Percentiles rank a stretch among this genome's conserved stretches.
Conservation (phyloP, 2,329 filamentous ascomycete species). For the Epichloe amarillans region DNA sequence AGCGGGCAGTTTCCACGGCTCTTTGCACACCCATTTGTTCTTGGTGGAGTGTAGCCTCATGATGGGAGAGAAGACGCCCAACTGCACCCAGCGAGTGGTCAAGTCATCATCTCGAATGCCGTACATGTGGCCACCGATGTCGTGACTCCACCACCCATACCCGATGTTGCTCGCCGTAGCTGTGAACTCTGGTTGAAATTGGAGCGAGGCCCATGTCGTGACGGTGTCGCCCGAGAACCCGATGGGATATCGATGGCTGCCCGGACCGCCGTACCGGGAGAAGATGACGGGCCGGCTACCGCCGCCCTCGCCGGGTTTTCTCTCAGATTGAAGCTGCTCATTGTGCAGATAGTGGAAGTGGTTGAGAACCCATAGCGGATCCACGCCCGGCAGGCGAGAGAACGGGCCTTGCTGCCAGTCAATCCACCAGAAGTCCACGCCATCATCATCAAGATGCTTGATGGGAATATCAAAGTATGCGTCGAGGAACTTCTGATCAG, state of each 20-base stretch:
- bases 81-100: slow-evolving; percentile 46
- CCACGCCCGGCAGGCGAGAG: slow-evolving; percentile 41
- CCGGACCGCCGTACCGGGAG: slow-evolving; percentile 48
- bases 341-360: slow-evolving; percentile 50
- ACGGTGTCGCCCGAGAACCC: slow-evolving; percentile 51
- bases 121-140: slow-evolving; percentile 50
- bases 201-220: slow-evolving; percentile 45
- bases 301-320: slow-evolving; percentile 12
- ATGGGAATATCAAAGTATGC: slow-evolving; percentile 47
- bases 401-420: slow-evolving; percentile 52
- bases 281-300: slow-evolving; percentile 35
- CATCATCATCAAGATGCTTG: slow-evolving; percentile 38
- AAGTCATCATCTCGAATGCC: slow-evolving; percentile 46
- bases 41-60: slow-evolving; percentile 46
- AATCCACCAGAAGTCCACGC: slow-evolving; percentile 53
- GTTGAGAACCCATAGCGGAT: slow-evolving; percentile 52
- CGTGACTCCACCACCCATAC: slow-evolving; percentile 56
- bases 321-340: slow-evolving; percentile 18
- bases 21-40: slow-evolving; percentile 44
- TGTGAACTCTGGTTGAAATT: slow-evolving; percentile 55
- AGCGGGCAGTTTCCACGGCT: slow-evolving; percentile 38
- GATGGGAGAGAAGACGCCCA: slow-evolving; percentile 48
- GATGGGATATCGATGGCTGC: slow-evolving; percentile 49
- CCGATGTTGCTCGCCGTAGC: slow-evolving; percentile 53
- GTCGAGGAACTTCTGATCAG: slow-evolving; percentile 38